These are phyloP conservation scores for Yamadazyma taylorii DNA, from an alignment of 1,139 yeast genomes.

Conservation along the genomic window DNA sequence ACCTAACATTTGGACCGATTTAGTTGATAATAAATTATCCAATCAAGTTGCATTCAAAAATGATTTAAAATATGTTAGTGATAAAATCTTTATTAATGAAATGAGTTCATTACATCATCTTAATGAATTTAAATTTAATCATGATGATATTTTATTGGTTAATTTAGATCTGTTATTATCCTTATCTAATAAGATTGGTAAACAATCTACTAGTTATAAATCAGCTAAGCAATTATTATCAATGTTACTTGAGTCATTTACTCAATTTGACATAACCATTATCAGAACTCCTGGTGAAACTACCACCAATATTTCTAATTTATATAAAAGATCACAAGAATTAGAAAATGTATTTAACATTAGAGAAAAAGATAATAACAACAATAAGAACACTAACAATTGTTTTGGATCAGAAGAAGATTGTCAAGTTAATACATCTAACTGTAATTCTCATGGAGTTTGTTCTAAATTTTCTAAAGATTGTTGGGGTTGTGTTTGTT, in stretches of 20 bases:
- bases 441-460: slow-evolving; percentile 64
- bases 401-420: slow-evolving; percentile 49
- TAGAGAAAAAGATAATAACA: slow-evolving; percentile 4
- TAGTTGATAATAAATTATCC: slow-evolving; percentile 15
- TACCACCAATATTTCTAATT: slow-evolving; percentile 4
- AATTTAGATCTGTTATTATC: slow-evolving; percentile 43
- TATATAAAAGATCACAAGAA: slow-evolving; percentile 26
- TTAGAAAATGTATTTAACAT: slow-evolving; percentile 22
- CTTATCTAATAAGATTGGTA: slow-evolving; percentile 44
- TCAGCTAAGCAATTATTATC: slow-evolving; percentile 35
- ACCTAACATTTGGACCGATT: slow-evolving; percentile 35
- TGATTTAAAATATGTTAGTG: slow-evolving; percentile 27
- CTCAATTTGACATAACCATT: slow-evolving; percentile 34
- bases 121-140: slow-evolving; percentile 15
- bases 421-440: slow-evolving; percentile 53
- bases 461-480: slow-evolving; percentile 43
- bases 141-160: slow-evolving; percentile 28
- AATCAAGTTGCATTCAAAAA: slow-evolving; percentile 8
- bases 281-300: slow-evolving; percentile 20
- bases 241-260: slow-evolving; percentile 28
- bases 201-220: slow-evolving; percentile 38
- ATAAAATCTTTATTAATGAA: slow-evolving; percentile 47
- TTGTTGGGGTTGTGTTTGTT: slow-evolving; percentile 62
- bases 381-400: slow-evolving; percentile 2
- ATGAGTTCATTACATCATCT: slow-evolving; percentile 46